Base-by-base conservation (phyloP, 371 early-diverging fungal genomes). In the Apophysomyces elegans region DNA sequence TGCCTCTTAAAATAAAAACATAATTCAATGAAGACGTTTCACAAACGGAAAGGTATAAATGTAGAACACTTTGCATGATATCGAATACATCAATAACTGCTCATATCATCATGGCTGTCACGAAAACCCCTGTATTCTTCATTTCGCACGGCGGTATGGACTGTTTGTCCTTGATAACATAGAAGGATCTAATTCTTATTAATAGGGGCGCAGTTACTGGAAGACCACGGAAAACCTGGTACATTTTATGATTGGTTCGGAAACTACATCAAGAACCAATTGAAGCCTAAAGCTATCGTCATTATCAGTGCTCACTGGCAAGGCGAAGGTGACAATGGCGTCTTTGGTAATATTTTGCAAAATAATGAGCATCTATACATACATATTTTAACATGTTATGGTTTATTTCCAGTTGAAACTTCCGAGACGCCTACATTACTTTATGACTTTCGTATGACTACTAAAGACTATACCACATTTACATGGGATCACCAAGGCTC, bases 361-460 rank as follows among this genome's bases (percentile, higher is more conserved):
- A 50, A n/a, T 6, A 13, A 8, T 21, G 1, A 11, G 16, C 4
- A 13, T 12, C 5, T 4, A 37, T 32, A 16, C 5, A 37, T 56
- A 2, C 36, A 46, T 56, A 45, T 14, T 57, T 43, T 13, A 35
- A 54, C 14, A 37, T 35, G 18, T 26, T 62, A 61, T 62, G 21
- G 32, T 26, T 26, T 26, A 26, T 3, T 2, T 26, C 32, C 64
- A 77, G 84, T 81, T n/a, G 79, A 79, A 7, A 69, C 72, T 4
- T 69, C 77, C 4, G 72, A 74, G 37, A 81, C 75, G 45, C 87
- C 87, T 1, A 69, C 75, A 35, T 71, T 87, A 16, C 85, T 87
- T n/a, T 89, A 89, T 61, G 90, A 90, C 56, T 90, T 90, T 67
- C 85, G 86, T 63, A 73, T 72, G 14, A 87, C 88, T 43, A 88